Percentiles rank a stretch among this genome's conserved stretches.
Conservation (phyloP, 2,329 filamentous ascomycete species). For the Trichoderma pleuroti region DNA sequence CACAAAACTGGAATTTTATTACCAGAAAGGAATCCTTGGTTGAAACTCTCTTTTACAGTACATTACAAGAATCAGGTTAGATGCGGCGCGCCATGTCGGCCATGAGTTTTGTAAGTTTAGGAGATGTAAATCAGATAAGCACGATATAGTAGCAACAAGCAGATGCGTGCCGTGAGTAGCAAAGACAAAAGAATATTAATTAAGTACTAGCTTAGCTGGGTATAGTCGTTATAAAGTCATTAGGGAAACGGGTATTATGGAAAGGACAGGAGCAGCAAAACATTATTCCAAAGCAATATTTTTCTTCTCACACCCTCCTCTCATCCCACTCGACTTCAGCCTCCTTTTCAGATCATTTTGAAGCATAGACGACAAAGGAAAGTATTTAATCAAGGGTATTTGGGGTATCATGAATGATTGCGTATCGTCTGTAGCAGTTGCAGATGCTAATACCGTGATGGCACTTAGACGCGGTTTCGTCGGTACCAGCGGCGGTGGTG, state of each 20-base stretch:
- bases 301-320: neutral
- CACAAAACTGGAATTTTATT: neutral
- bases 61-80: neutral
- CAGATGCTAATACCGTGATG: neutral
- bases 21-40: neutral
- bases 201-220: slow-evolving; percentile 8
- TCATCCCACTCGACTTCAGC: neutral
- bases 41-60: neutral
- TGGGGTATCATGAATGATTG: slow-evolving; percentile 1
- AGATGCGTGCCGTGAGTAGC: neutral
- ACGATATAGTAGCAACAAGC: neutral
- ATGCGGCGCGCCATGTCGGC: neutral
- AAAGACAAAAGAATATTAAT: neutral
- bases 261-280: neutral
- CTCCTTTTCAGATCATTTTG: neutral
- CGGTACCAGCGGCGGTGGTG: slow-evolving; percentile 42
- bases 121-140: neutral
- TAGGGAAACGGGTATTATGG: neutral
- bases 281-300: neutral
- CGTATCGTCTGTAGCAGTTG: neutral
- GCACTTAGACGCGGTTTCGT: slow-evolving; percentile 40
- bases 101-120: neutral
- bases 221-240: slow-evolving; percentile 10
- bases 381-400: neutral
- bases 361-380: neutral